A percentile compares a stretch with the other conserved stretches of the same genome.
These are phyloP conservation scores for Lolium rigidum DNA, from an alignment of 176 grass and related monocot species.

Conservation along the genomic window DNA sequence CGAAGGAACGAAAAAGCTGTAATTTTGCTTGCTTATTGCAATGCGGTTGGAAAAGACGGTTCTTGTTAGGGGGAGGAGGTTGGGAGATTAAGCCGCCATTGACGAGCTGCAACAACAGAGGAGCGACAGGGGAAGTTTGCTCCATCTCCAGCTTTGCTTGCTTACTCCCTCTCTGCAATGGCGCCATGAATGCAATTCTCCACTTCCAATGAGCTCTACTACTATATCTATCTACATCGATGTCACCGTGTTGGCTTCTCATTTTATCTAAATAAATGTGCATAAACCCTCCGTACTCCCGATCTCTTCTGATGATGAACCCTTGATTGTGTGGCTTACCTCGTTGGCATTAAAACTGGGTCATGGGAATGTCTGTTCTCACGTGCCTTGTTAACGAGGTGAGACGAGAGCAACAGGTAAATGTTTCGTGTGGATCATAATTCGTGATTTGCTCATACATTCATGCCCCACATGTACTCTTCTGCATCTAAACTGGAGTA, in stretches of 20 bases:
- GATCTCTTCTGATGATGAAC: background rate
- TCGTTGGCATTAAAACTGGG: constrained; percentile 19
- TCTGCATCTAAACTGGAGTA: too few species aligned
- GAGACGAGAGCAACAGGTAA: background rate
- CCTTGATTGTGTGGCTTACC: background rate
- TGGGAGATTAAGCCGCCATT: background rate
- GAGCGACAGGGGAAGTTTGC: background rate
- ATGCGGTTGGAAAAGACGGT: background rate
- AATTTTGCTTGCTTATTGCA: background rate
- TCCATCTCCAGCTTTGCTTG: background rate
- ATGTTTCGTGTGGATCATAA: background rate
- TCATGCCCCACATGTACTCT: background rate
- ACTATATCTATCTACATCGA: background rate
- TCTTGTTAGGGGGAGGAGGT: background rate
- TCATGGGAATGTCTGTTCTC: constrained; percentile 23
- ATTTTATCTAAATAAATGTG: constrained; percentile 28
- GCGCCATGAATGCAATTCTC: constrained; percentile 43
- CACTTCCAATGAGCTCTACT: constrained; percentile 22
- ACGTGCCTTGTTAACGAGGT: background rate
- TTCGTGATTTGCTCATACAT: background rate
- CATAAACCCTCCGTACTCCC: background rate
- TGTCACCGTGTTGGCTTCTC: background rate
- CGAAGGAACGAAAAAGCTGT: background rate
- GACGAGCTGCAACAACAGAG: background rate
- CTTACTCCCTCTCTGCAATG: background rate